These are phyloP conservation scores for Abrus precatorius DNA, from an alignment of 306 rosid species.

Conservation along the genomic window DNA sequence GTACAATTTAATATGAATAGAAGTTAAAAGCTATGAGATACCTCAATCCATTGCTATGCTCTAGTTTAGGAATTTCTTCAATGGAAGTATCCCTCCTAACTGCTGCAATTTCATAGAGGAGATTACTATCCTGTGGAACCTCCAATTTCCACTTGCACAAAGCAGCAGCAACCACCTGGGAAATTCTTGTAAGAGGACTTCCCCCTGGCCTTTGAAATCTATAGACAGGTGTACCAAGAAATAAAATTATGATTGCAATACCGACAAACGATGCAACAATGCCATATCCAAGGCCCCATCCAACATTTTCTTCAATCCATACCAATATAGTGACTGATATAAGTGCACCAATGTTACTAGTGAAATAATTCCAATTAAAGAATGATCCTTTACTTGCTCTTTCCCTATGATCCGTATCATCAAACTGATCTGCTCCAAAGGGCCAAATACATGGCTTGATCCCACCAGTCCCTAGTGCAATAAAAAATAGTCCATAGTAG, in stretches of 20 bases:
- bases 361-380: slow-evolving; percentile 93
- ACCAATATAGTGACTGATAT: slow-evolving; percentile 76
- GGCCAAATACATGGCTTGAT: slow-evolving; percentile 93
- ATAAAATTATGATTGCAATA: slow-evolving; percentile 71
- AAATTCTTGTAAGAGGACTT: slow-evolving; percentile 85
- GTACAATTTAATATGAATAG: background rate
- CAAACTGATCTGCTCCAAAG: slow-evolving; percentile 94
- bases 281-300: slow-evolving; percentile 96
- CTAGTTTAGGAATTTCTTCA: slow-evolving; percentile 78
- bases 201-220: slow-evolving; percentile 84
- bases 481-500: slow-evolving; percentile 79
- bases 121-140: slow-evolving; percentile 67
- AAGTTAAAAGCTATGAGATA: slow-evolving; percentile 39
- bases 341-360: slow-evolving; percentile 83
- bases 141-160: slow-evolving; percentile 66
- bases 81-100: slow-evolving; percentile 61
- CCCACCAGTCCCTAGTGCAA: slow-evolving; percentile 91
- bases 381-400: slow-evolving; percentile 85
- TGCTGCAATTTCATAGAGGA: slow-evolving; percentile 69
- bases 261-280: slow-evolving; percentile 80
- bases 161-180: slow-evolving; percentile 83
- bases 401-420: slow-evolving; percentile 78
- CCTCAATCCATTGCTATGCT: slow-evolving; percentile 79
- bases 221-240: slow-evolving; percentile 75
- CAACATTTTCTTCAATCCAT: slow-evolving; percentile 86